Evolutionary conservation across 1,284 basidiomycete genomes (phyloP), one percentile per base, ranked within the genome.

Genomic region (Calocybe gambosa): DNA sequence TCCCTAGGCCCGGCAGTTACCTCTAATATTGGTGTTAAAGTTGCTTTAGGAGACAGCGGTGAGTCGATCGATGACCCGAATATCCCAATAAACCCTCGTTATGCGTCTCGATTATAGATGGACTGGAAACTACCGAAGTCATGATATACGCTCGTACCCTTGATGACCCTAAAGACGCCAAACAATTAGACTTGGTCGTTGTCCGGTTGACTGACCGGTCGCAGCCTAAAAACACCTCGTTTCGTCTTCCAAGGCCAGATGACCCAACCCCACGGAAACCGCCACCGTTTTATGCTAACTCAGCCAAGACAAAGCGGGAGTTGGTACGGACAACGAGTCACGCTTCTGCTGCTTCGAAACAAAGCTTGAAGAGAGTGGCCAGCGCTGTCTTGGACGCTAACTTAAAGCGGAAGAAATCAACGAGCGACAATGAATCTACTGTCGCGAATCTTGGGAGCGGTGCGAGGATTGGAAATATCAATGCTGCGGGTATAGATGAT

Each of bases 201-300:
- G 81, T 79, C 0, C 76, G 81, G 18, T 71, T 87, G 47, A 66
- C 71, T 6, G 64, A 72, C 19, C 67, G 63, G 0, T 69, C 71
- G 12, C 60, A 62, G 0, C 69, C 67, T 7, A 61, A 65, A 5
- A 26, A 65, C 51, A 15, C 62, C 51, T 43, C 51, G 44, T 40
- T 50, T 19, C 73, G 78, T 15, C 59, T 70, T 1, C 85, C 85
- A 2, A 71, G 86, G 23, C 85, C 86, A 0, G 85, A 89, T 52
- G 86, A 89, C 50, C 85, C 83, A 0, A 85, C 79, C 1, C 85
- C 85, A 6, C 82, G 86, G 15, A 70, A 73, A 34, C 82, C 82
- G 0, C 80, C 81, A 2, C 50, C 60, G 50, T 55, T 58, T 46
- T 59, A 68, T n/a, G 57, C 57, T 29, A 20, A 36, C 20, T 34